phyloP scores from a whole-genome alignment of 495 filamentous ascomycete species.

The Parachaetomium inaequale region DNA sequence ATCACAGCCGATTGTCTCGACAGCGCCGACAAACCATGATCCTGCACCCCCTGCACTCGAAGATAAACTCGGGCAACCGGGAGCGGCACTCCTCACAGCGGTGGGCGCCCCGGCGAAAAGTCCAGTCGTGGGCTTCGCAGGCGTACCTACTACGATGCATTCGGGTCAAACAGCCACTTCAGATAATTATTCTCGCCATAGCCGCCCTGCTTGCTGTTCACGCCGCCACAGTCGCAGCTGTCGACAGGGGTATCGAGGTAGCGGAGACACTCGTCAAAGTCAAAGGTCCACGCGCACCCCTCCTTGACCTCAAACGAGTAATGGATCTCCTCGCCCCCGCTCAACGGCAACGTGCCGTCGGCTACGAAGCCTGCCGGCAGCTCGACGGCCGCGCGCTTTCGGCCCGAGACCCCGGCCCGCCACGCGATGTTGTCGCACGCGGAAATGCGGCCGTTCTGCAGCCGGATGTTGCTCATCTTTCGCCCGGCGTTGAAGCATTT shows the following conservation, averaged over 20 bases:
- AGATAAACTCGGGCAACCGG: too few species aligned
- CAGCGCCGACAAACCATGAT: too few species aligned
- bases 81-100: too few species aligned
- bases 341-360: neutral
- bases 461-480: conserved; percentile 1
- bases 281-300: neutral
- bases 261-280: neutral
- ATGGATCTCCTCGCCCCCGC: neutral
- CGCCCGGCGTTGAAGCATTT: neutral
- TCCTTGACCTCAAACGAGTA: neutral
- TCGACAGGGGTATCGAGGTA: neutral
- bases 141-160: neutral
- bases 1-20: too few species aligned
- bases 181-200: neutral
- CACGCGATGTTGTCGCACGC: neutral
- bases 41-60: too few species aligned
- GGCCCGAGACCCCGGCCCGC: neutral
- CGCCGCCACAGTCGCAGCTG: neutral
- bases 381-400: neutral
- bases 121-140: too few species aligned
- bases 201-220: neutral
- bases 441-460: neutral
- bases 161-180: conserved; percentile 4
- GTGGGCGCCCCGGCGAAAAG: too few species aligned
- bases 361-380: neutral